phyloP scores from a whole-genome alignment of 371 early-diverging fungal genomes.

The Fennellomyces sp. region DNA sequence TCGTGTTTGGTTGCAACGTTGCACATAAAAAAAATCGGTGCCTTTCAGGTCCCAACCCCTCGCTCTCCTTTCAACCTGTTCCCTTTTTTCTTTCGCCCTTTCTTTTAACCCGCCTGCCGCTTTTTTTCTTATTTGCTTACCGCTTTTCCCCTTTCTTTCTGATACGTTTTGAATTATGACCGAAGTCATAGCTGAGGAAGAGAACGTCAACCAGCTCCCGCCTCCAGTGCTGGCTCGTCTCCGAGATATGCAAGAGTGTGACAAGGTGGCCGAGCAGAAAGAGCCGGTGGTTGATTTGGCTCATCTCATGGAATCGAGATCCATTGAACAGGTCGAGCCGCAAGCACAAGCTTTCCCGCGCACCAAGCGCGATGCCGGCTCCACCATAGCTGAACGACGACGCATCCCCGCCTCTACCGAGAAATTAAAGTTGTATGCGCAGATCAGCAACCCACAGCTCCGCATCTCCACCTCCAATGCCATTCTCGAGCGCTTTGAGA shows the following conservation, averaged over 20 bases:
- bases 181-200: neutral
- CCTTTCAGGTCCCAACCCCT: no score
- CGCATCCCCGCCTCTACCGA: constrained; percentile 23
- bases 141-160: no score
- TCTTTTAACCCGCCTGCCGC: constrained; percentile 2
- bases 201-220: constrained; percentile 14
- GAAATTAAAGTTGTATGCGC: constrained; percentile 23
- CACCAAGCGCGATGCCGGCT: constrained; percentile 15
- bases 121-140: constrained; percentile 4
- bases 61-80: neutral
- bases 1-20: no score
- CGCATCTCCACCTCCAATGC: constrained; percentile 8
- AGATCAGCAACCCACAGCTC: constrained; percentile 17
- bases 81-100: neutral
- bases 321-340: neutral
- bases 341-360: neutral
- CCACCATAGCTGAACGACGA: constrained; percentile 26
- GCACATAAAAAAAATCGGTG: no score
- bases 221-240: constrained; percentile 33
- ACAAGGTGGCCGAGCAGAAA: no score
- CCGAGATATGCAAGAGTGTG: constrained; percentile 25
- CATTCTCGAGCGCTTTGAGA: constrained; percentile 29
- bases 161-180: no score
- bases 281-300: no score
- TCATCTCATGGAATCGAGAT: constrained; percentile 21